Evolutionary conservation across 306 rosid genomes (phyloP), one percentile per base, ranked within the genome.

Genomic region (Luffa aegyptiaca): DNA sequence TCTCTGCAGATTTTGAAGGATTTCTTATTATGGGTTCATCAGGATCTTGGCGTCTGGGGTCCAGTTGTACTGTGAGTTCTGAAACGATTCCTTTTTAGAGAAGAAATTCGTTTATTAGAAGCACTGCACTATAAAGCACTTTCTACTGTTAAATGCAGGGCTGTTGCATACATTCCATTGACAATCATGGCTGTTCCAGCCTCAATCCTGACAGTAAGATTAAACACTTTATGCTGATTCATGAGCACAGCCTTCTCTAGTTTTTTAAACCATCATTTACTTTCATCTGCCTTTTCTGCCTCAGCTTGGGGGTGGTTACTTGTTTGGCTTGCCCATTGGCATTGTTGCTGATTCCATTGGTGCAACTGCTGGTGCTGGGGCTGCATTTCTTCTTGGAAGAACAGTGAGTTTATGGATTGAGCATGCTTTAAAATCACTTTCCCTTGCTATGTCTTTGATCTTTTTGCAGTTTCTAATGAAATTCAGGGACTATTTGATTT

Each of bases 41-140:
- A 81, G n/a, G 98, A 94, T 88, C 98, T 94, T 85, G 98, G 98
- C 17, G 83, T 85, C 8, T 94, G 98, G 98, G 98, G 98, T 49
- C 98, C 98, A 41, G 59, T 94, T 80, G 93, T 88, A 82, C 89
- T 94, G 98, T 94, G 84, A 87, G 97, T 87, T 57, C 20, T 59
- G 63, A 70, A 70, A 42, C 45, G 76, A n/a, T 44, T 36, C 55
- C 37, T 20, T 64, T 10, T 31, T 11, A 62, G 1, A 21, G 12
- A 61, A 61, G 2, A 6, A 8, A 3, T 68, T 39, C 5, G 48
- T 65, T 39, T 63, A 3, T 42, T 12, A 61, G 31, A 57, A 41
- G 42, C 36, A 20, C 53, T 20, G 42, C 36, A 20, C 53, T 20
- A 68, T 61, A 7, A 57, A 77, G 52, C 11, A 12, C 57, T 81